phyloP scores from a whole-genome alignment of 2,329 filamentous ascomycete species.

The Drechslera avenae region DNA sequence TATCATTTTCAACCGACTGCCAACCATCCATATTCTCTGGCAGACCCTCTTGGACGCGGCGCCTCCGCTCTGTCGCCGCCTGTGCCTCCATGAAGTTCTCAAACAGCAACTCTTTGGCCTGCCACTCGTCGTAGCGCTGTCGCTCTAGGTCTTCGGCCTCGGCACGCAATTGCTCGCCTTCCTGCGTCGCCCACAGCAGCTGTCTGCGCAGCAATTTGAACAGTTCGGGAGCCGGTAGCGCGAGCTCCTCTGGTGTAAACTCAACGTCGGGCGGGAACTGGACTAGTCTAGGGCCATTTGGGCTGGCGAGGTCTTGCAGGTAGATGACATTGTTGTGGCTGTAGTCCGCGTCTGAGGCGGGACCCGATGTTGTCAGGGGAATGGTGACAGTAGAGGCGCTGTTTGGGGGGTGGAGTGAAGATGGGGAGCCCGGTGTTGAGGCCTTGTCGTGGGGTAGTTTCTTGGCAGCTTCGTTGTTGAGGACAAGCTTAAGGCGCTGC shows the following conservation, averaged over 20 bases:
- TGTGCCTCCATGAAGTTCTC: conserved; percentile 75
- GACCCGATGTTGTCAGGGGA: conserved; percentile 8
- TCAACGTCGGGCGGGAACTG: conserved; percentile 62
- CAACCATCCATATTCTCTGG: conserved; percentile 37
- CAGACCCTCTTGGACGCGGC: conserved; percentile 42
- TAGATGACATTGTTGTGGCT: conserved; percentile 64
- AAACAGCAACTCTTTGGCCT: conserved; percentile 78
- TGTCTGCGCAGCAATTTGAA: conserved; percentile 68
- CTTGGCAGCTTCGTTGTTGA: conserved; percentile 42
- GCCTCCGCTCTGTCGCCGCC: conserved; percentile 53
- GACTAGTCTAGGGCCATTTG: conserved; percentile 59
- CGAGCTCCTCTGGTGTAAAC: conserved; percentile 69
- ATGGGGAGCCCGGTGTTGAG: conserved; percentile 44
- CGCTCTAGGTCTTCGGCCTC: conserved; percentile 72
- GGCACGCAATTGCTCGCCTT: conserved; percentile 65
- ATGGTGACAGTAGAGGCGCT: conserved; percentile 21
- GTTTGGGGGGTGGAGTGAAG: conserved; percentile 34
- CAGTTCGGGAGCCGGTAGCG: conserved; percentile 68
- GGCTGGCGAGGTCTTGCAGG: conserved; percentile 63
- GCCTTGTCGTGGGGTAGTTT: conserved; percentile 38
- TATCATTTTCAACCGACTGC: conserved; percentile 47
- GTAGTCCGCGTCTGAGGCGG: conserved; percentile 46
- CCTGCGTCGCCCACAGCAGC: conserved; percentile 72
- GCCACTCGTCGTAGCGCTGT: conserved; percentile 72
- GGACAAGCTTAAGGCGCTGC: conserved; percentile 53